Conservation (phyloP, 2,329 filamentous ascomycete species). For the Xylariaceae sp. region DNA sequence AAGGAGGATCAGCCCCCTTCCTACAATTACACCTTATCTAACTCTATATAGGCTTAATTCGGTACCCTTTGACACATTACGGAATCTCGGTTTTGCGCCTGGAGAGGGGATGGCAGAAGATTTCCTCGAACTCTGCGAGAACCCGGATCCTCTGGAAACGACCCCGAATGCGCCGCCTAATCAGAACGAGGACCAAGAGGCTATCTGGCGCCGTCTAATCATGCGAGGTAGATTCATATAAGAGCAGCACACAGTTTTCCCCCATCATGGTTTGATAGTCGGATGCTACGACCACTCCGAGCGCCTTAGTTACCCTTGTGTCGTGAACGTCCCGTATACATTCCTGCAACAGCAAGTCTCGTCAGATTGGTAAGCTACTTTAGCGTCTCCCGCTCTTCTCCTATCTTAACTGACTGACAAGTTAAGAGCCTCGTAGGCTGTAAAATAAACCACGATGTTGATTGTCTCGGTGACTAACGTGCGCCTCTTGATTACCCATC, state of each 20-base stretch:
- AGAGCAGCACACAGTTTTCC: background rate
- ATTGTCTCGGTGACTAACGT: too few species aligned
- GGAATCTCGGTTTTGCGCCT: constrained; percentile 39
- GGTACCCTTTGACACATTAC: constrained; percentile 36
- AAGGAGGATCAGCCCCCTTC: constrained; percentile 3
- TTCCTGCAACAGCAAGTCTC: too few species aligned
- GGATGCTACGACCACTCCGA: background rate
- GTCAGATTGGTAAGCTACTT: too few species aligned
- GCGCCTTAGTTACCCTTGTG: too few species aligned
- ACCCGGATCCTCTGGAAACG: constrained; percentile 38
- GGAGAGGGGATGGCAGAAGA: constrained; percentile 38
- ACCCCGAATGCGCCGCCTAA: constrained; percentile 29
- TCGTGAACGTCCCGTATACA: too few species aligned
- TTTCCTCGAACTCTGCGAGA: constrained; percentile 39
- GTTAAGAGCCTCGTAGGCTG: too few species aligned
- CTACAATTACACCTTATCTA: constrained; percentile 7
- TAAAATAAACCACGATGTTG: too few species aligned
- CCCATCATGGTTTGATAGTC: background rate
- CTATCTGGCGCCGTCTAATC: constrained; percentile 39
- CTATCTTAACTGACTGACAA: too few species aligned
- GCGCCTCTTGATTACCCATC: too few species aligned
- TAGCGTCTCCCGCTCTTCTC: too few species aligned
- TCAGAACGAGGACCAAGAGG: constrained; percentile 39
- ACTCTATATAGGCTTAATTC: constrained; percentile 34
- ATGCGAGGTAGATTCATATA: constrained; percentile 38